A percentile compares a stretch with the other conserved stretches of the same genome.
phyloP scores from a whole-genome alignment of 768 basidiomycete genomes.

The Rhodotorula kratochvilovae region DNA sequence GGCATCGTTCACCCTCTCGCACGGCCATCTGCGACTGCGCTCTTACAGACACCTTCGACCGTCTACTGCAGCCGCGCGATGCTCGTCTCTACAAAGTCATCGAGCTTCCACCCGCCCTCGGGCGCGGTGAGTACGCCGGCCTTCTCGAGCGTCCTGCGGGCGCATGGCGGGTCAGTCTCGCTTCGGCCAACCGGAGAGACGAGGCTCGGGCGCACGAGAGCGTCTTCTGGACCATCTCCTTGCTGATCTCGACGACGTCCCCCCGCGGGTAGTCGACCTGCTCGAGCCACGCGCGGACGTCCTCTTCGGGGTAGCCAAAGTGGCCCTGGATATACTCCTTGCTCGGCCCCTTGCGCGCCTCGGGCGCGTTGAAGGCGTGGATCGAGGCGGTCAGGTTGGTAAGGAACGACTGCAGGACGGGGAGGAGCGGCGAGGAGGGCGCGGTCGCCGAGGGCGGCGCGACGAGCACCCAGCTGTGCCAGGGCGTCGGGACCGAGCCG shows the following conservation, averaged over 20 bases:
- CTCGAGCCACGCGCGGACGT: slow-evolving; percentile 59
- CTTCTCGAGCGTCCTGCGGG: slow-evolving; percentile 33
- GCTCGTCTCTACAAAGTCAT: slow-evolving; percentile 39
- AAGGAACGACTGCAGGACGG: slow-evolving; percentile 58
- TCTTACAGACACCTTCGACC: no score
- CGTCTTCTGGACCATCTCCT: slow-evolving; percentile 38
- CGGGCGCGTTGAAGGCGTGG: slow-evolving; percentile 55
- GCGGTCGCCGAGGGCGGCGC: slow-evolving; percentile 19
- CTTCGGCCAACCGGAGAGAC: no score
- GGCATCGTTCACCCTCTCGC: no score
- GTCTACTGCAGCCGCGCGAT: slow-evolving; percentile 31
- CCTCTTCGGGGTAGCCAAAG: slow-evolving; percentile 76
- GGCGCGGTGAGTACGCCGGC: slow-evolving; percentile 39
- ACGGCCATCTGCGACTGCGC: no score
- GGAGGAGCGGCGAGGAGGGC: slow-evolving; percentile 11
- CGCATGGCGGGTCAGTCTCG: background rate
- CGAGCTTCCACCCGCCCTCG: slow-evolving; percentile 35
- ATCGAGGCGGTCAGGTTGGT: slow-evolving; percentile 62
- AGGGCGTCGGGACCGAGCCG: slow-evolving; percentile 64
- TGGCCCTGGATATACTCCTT: slow-evolving; percentile 69
- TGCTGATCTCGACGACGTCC: slow-evolving; percentile 26
- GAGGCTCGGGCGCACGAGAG: slow-evolving; percentile 24
- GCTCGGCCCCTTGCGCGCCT: slow-evolving; percentile 58
- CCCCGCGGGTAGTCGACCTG: slow-evolving; percentile 39
- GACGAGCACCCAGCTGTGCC: slow-evolving; percentile 96